Conservation (phyloP, 148 eudicot species). For the Nyssa sinensis region DNA sequence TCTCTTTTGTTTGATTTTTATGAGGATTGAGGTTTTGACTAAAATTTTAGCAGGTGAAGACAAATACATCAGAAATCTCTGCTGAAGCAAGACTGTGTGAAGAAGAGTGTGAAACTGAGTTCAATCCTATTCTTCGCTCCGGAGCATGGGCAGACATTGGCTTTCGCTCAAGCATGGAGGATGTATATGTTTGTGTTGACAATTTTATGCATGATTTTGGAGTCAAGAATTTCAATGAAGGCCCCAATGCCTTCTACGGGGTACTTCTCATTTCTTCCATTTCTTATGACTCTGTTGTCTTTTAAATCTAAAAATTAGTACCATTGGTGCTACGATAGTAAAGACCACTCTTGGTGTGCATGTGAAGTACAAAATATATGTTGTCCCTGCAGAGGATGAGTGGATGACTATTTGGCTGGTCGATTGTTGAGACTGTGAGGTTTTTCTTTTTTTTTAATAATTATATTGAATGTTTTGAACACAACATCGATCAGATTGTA, state of each 20-base stretch:
- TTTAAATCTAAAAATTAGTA: background rate
- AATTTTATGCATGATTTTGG: slow-evolving; percentile 54
- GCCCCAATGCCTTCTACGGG: slow-evolving; percentile 85
- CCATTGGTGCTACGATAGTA: background rate
- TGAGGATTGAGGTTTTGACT: slow-evolving; percentile 26
- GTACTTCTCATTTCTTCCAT: slow-evolving; percentile 30
- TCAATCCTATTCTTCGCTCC: slow-evolving; percentile 70
- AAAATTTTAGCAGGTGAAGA: slow-evolving; percentile 51
- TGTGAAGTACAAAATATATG: background rate
- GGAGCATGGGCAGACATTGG: slow-evolving; percentile 94
- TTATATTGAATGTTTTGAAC: too few relatives aligned
- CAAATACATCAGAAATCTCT: slow-evolving; percentile 33
- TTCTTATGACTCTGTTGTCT: background rate
- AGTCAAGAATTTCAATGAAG: slow-evolving; percentile 34
- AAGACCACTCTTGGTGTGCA: background rate
- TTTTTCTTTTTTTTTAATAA: too few relatives aligned
- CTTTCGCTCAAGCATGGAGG: slow-evolving; percentile 84
- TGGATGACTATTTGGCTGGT: too few relatives aligned
- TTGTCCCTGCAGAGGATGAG: background rate
- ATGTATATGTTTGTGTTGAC: slow-evolving; percentile 80
- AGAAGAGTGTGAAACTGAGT: slow-evolving; percentile 35
- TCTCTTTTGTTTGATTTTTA: background rate
- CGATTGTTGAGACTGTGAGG: too few relatives aligned
- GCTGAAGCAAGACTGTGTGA: slow-evolving; percentile 39
- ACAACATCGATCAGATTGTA: too few relatives aligned